Conservation (phyloP, 2,329 filamentous ascomycete genomes). For the Arachnopeziza araneosa region DNA sequence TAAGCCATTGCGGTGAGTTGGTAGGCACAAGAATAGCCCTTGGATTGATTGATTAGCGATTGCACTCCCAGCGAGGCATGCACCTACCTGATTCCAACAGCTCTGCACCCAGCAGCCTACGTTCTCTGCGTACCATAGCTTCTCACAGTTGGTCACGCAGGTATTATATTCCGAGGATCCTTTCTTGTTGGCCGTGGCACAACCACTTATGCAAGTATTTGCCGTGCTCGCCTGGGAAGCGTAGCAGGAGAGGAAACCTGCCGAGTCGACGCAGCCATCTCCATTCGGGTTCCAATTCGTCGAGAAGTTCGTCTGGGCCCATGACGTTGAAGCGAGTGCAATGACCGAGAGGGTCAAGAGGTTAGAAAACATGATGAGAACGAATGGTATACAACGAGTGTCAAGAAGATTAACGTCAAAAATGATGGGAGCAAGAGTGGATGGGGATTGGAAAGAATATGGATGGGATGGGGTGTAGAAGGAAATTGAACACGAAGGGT, state of each 20-base stretch:
- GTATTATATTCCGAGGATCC: constrained; percentile 1
- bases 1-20: constrained; percentile 10
- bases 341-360: neutral
- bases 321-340: neutral
- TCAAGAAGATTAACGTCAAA: neutral
- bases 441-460: neutral
- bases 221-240: neutral
- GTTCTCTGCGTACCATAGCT: constrained; percentile 6
- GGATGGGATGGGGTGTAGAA: too few relatives aligned
- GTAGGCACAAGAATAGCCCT: constrained; percentile 13
- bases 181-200: neutral
- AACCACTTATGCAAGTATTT: neutral
- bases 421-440: neutral
- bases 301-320: neutral
- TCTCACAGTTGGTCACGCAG: constrained; percentile 5
- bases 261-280: constrained; percentile 9
- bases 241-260: constrained; percentile 8
- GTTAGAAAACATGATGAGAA: neutral
- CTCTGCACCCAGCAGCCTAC: constrained; percentile 12
- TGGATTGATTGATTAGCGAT: neutral
- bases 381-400: neutral
- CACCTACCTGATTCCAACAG: constrained; percentile 13
- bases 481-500: too few relatives aligned
- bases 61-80: neutral
- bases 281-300: constrained; percentile 10